Base-by-base conservation (phyloP, 1,139 yeast species). In the Wickerhamomyces sp. region DNA sequence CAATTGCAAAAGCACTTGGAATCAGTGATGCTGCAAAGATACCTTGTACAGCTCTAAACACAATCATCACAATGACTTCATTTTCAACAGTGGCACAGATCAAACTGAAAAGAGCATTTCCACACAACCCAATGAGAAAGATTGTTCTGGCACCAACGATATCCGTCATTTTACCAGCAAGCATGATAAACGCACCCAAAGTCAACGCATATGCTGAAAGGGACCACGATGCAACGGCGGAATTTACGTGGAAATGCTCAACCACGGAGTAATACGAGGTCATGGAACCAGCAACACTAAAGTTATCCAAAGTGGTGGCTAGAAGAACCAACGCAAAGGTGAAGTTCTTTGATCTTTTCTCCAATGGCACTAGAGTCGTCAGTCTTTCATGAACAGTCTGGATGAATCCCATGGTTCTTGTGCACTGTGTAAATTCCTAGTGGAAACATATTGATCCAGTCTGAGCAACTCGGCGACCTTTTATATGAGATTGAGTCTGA, bases 21-120 rank as follows among this genome's bases (percentile, higher is more conserved):
- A 63, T 48, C 14, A 61, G 36, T 1, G 59, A 52, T 4, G 67
- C 57, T 2, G 61, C 68, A 11, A 57, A 53, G 12, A 63, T 44
- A n/a, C 68, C 68, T 39, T 63, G 68, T 1, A 64, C 33, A 2
- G 68, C 65, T 41, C 68, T 52, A 25, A 64, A 53, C 0, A 61
- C 55, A 27, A 62, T 58, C 31, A 63, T 42, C 1, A 47, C 61
- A 28, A 55, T 47, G 21, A 62, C 31, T 8, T 28, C 23, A 5
- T 55, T 47, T 16, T 55, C 49, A 13, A 58, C 54, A 5, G 47
- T 44, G 2, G 65, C 68, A 40, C 47, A 38, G 8, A 64, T 46
- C 20, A 63, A 41, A 5, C 59, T 45, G 31, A 57, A 54, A 0
- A 61, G 28, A 11, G 55, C 41, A 30, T 59, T 38, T 3, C 42